Percentiles rank a stretch among this genome's conserved stretches.
Conservation (phyloP, 192 early-diverging fungal genomes). For the Dissophora globulifera region DNA sequence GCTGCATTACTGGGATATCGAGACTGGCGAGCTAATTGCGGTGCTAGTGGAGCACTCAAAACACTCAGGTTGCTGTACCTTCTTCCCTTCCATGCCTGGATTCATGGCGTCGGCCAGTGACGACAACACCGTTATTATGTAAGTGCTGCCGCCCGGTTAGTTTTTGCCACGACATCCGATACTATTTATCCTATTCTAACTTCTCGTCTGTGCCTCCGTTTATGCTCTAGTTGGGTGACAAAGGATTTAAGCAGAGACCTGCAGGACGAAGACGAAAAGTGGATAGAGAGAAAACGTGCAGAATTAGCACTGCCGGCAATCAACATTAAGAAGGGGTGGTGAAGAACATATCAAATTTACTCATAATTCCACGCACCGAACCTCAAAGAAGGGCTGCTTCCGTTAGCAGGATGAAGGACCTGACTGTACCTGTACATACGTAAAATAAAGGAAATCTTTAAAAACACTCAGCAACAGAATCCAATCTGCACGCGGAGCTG, state of each 20-base stretch:
- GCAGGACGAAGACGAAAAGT: constrained; percentile 47
- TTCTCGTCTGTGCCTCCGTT: background rate
- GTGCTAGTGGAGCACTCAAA: constrained; percentile 37
- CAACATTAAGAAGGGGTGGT: constrained; percentile 50
- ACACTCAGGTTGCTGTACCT: constrained; percentile 21
- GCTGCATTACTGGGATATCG: constrained; percentile 42
- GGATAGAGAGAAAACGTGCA: constrained; percentile 20
- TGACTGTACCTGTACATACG: too few species aligned
- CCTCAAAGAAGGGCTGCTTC: background rate
- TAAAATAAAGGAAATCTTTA: too few species aligned
- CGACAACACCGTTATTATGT: constrained; percentile 45
- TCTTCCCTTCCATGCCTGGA: constrained; percentile 13
- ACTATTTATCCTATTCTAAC: background rate
- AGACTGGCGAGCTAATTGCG: constrained; percentile 32
- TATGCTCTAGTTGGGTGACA: constrained; percentile 25
- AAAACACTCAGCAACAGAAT: too few species aligned
- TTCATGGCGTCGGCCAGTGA: constrained; percentile 43
- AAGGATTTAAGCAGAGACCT: constrained; percentile 36
- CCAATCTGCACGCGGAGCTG: too few species aligned
- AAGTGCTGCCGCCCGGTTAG: background rate
- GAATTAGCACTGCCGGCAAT: constrained; percentile 2
- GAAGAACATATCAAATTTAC: too few species aligned
- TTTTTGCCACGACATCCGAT: background rate
- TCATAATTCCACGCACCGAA: too few species aligned
- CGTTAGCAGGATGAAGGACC: too few species aligned